Base-by-base conservation (phyloP, 164 flowering plant species). In the Pachysandra terminalis region DNA sequence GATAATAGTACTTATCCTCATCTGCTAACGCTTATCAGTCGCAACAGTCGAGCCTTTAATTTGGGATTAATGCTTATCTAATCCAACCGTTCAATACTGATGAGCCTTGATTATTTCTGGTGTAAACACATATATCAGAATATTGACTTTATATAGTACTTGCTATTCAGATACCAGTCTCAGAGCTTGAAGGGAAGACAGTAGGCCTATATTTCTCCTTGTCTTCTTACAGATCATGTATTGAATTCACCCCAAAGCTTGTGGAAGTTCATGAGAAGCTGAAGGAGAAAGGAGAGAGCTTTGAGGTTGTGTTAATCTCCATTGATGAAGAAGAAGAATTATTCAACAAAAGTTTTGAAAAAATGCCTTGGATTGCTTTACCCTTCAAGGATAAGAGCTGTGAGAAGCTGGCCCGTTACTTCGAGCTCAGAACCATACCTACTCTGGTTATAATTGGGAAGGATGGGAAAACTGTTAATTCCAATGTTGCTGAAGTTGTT, bases 111-210 rank as follows among this genome's bases (percentile, higher is more conserved):
- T n/a, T n/a, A n/a, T n/a, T n/a, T n/a, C n/a, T n/a, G n/a, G n/a
- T n/a, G n/a, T n/a, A n/a, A n/a, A n/a, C n/a, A n/a, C n/a, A n/a
- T n/a, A n/a, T n/a, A n/a, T n/a, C 7, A 3, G 5, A 32, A 32
- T 32, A 32, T 32, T 32, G 37, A 32, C 37, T 32, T 32, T 32
- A 3, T 32, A 19, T 53, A 19, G 22, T n/a, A 25, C 5, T n/a
- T 41, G 8, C 56, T n/a, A n/a, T 65, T 64, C 64, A 81, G 83
- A 68, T 81, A 9, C 66, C 66, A 12, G 63, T 81, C 13, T 51
- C 80, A 0, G 80, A 81, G 56, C 74, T 81, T 64, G 78, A 74
- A 74, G 81, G 81, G 16, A 78, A 76, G 70, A 64, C 56, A 25
- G 78, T 81, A 10, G 84, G 77, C 3, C 60, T 78, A 16, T 76